phyloP scores from a whole-genome alignment of 306 rosid species.

The Alnus rubra region DNA sequence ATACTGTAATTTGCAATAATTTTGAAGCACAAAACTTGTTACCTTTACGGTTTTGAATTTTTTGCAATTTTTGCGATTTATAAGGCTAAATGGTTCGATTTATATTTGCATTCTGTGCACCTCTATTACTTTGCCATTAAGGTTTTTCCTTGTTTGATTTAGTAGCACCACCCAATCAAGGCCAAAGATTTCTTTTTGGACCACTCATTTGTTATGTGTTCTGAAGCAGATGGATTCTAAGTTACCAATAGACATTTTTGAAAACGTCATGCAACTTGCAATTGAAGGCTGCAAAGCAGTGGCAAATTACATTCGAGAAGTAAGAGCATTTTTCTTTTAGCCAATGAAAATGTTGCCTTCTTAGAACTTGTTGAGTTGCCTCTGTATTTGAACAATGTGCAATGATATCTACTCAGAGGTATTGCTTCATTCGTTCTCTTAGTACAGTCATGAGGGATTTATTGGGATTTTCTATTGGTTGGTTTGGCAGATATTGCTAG shows the following conservation, averaged over 20 bases:
- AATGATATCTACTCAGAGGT: neutral
- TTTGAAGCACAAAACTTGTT: neutral
- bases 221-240: constrained; percentile 83
- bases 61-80: neutral
- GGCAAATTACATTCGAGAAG: constrained; percentile 74
- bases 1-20: neutral
- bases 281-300: constrained; percentile 94
- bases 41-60: neutral
- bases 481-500: constrained; percentile 59
- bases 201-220: constrained; percentile 20
- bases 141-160: neutral
- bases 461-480: constrained; percentile 15
- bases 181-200: neutral
- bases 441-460: neutral
- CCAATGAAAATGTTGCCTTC: constrained; percentile 5
- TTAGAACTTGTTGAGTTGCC: neutral
- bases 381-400: neutral
- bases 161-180: neutral
- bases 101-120: neutral
- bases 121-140: neutral
- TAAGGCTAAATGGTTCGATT: neutral
- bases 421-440: constrained; percentile 19
- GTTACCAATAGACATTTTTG: constrained; percentile 75
- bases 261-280: constrained; percentile 85
- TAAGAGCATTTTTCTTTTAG: constrained; percentile 29